Conservation (phyloP, 169 alveolate species). For the Plasmodium billcollinsi region DNA sequence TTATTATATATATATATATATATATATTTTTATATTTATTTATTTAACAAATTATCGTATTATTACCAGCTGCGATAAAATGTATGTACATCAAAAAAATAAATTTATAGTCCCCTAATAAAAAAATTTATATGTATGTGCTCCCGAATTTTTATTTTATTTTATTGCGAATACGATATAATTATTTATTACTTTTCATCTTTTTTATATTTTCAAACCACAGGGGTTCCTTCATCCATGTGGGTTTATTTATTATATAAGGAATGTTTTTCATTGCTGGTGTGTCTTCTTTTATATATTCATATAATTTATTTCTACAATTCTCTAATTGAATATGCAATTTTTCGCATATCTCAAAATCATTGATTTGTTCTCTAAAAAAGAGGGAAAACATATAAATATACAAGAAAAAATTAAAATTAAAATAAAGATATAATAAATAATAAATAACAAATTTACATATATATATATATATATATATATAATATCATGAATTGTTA, state of each 20-base stretch:
- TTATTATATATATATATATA: too few relatives aligned
- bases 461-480: constrained; percentile 2
- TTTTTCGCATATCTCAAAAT: constrained; percentile 74
- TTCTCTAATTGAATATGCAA: constrained; percentile 70
- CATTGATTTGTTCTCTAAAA: constrained; percentile 76
- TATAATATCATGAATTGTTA: neutral
- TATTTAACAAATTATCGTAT: too few relatives aligned
- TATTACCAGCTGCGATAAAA: too few relatives aligned
- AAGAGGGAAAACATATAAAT: neutral
- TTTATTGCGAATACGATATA: too few relatives aligned
- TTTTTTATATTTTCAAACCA: constrained; percentile 72
- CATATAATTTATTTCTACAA: constrained; percentile 76
- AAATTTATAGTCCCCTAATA: too few relatives aligned
- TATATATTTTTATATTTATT: too few relatives aligned
- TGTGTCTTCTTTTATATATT: constrained; percentile 74
- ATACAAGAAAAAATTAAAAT: neutral
- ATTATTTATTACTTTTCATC: constrained; percentile 4
- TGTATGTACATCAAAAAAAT: too few relatives aligned
- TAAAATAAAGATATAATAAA: neutral
- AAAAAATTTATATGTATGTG: too few relatives aligned
- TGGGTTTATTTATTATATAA: constrained; percentile 59
- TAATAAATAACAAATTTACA: neutral
- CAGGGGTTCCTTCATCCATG: constrained; percentile 53
- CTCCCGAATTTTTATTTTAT: too few relatives aligned
- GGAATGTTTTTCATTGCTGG: constrained; percentile 77